Evolutionary conservation across 345 rosid species (phyloP).

Genomic region (Arabis alpina): DNA sequence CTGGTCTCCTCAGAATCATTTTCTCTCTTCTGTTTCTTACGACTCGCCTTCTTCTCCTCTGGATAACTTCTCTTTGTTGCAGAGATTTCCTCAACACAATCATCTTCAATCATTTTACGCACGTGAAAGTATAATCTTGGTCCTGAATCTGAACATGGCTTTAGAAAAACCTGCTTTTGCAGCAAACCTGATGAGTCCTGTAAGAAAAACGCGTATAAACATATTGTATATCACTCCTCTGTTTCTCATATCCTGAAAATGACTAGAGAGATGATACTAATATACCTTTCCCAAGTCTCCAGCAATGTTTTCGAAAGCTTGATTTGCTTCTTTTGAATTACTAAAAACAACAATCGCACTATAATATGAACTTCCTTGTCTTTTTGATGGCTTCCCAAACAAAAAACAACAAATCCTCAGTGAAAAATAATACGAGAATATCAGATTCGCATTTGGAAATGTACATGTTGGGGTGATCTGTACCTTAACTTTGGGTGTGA

Average conservation of each 20-base stretch:
- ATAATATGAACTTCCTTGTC: constrained; percentile 46
- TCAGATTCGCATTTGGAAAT: not conserved
- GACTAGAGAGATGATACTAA: not conserved
- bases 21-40: constrained; percentile 13
- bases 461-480: not conserved
- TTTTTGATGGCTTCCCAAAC: constrained; percentile 47
- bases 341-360: constrained; percentile 54
- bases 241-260: not conserved
- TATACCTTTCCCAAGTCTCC: constrained; percentile 58
- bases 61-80: constrained; percentile 3
- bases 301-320: constrained; percentile 56
- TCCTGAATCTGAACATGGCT: constrained; percentile 4
- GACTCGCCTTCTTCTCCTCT: not conserved
- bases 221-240: not conserved
- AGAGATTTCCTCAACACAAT: not conserved
- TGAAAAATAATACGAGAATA: not conserved
- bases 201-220: not conserved
- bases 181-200: constrained; percentile 12
- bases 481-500: constrained; percentile 58
- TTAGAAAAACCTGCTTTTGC: constrained; percentile 20
- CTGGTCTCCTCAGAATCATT: not conserved
- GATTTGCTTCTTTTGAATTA: constrained; percentile 54
- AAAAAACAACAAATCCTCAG: not conserved
- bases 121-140: not conserved
- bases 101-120: constrained; percentile 24